Percentiles rank a stretch among this genome's conserved stretches.
Evolutionary conservation across 768 basidiomycete genomes (phyloP).

Genomic region (Agrocybe chaxingu): DNA sequence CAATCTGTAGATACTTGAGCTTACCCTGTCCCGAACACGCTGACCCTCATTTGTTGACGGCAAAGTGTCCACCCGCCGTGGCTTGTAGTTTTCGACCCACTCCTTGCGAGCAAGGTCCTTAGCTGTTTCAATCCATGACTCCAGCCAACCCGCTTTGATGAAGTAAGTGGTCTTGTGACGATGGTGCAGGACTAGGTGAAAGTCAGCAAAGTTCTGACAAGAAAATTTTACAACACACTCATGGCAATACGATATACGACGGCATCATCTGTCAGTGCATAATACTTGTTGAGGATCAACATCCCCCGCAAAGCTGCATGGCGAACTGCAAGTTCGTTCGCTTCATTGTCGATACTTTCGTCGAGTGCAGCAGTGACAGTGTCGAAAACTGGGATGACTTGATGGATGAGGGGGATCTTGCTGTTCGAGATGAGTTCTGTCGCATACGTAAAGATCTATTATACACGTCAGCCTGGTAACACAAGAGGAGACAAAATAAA

Average conservation of each 20-base stretch:
- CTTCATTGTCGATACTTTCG: constrained; percentile 8
- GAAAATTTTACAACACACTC: constrained; percentile 12
- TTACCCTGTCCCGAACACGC: no score
- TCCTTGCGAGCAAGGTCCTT: constrained; percentile 12
- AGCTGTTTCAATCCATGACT: constrained; percentile 24
- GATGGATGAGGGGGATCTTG: constrained; percentile 18
- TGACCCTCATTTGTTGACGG: no score
- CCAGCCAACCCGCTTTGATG: constrained; percentile 13
- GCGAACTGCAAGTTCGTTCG: constrained; percentile 11
- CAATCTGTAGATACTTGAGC: no score
- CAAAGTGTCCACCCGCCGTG: no score
- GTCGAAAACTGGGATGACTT: constrained; percentile 27
- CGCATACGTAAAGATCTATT: constrained; percentile 19
- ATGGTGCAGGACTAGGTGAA: constrained; percentile 23
- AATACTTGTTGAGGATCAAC: constrained; percentile 26
- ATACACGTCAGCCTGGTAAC: not conserved
- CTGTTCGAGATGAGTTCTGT: constrained; percentile 20
- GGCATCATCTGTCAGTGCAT: constrained; percentile 19
- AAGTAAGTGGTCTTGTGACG: constrained; percentile 24
- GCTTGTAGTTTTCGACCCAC: constrained; percentile 16
- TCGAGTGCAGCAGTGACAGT: constrained; percentile 18
- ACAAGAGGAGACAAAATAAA: not conserved
- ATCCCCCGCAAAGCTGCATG: constrained; percentile 16
- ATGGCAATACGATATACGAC: constrained; percentile 22
- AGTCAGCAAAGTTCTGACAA: not conserved